phyloP scores from a whole-genome alignment of 306 rosid genomes.

The Pterocarpus macrocarpus region DNA sequence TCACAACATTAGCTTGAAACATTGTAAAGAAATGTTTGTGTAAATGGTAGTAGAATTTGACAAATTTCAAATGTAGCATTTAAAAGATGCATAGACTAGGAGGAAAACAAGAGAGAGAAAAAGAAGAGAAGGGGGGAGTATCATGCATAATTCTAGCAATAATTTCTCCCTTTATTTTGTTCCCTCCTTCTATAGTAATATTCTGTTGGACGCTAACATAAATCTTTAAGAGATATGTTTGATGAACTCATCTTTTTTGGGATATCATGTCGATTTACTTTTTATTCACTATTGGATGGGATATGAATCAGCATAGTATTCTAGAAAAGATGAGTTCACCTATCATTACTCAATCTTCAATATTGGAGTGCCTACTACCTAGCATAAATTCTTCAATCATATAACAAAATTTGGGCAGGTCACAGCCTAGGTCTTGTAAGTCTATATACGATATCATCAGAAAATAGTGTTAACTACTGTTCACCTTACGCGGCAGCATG shows the following conservation, averaged over 20 bases:
- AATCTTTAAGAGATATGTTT: background rate
- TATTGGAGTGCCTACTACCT: background rate
- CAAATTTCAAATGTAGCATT: background rate
- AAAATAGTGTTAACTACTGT: too few relatives aligned
- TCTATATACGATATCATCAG: background rate
- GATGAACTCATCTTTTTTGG: too few relatives aligned
- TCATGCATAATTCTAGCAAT: background rate
- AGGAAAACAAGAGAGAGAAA: too few relatives aligned
- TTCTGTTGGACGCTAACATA: slow-evolving; percentile 27
- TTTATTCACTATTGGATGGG: too few relatives aligned
- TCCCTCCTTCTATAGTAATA: background rate
- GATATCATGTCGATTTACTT: too few relatives aligned
- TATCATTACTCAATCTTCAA: background rate
- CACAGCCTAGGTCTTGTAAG: slow-evolving; percentile 70
- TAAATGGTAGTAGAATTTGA: background rate
- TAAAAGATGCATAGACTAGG: background rate
- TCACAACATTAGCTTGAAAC: background rate
- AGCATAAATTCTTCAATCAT: slow-evolving; percentile 24
- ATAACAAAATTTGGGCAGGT: slow-evolving; percentile 41
- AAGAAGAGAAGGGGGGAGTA: too few relatives aligned
- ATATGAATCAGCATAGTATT: too few relatives aligned
- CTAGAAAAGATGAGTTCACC: too few relatives aligned
- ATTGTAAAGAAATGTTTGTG: background rate
- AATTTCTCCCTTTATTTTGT: slow-evolving; percentile 30
- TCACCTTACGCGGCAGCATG: too few relatives aligned